Conservation (phyloP, 192 early-diverging fungal species). For the Pilaira anomala region DNA sequence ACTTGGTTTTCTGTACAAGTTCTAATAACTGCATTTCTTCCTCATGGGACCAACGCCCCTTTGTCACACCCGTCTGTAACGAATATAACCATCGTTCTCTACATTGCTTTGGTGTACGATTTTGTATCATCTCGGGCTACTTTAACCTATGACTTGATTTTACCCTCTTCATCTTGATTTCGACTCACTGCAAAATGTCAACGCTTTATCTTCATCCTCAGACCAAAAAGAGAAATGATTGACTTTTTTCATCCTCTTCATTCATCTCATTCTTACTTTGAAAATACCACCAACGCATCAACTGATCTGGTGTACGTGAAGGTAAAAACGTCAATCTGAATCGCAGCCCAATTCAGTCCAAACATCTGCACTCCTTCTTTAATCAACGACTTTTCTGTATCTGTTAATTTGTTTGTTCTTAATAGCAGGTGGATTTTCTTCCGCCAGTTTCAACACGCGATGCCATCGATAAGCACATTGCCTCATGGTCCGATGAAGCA, state of each 20-base stretch:
- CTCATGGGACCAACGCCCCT: slow-evolving; percentile 15
- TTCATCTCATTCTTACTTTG: neutral
- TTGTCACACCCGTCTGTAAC: neutral
- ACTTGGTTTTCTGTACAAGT: slow-evolving; percentile 10
- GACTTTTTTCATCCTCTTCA: neutral
- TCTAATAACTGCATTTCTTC: slow-evolving; percentile 20
- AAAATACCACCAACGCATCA: slow-evolving; percentile 26
- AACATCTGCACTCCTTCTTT: slow-evolving; percentile 33
- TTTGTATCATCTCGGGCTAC: slow-evolving; percentile 16
- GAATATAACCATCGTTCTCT: slow-evolving; percentile 7
- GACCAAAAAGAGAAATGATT: slow-evolving; percentile 4
- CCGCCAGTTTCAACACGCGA: neutral
- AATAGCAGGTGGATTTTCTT: neutral
- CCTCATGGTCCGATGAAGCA: neutral
- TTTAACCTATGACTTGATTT: neutral
- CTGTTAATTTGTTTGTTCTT: neutral
- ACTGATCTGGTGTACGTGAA: slow-evolving; percentile 15
- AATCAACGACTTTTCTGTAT: slow-evolving; percentile 23
- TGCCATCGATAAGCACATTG: slow-evolving; percentile 18
- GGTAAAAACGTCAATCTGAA: slow-evolving; percentile 27
- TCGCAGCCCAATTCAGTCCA: slow-evolving; percentile 30
- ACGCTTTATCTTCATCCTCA: slow-evolving; percentile 5
- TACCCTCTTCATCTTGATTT: neutral
- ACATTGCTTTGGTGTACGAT: slow-evolving; percentile 7
- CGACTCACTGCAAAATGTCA: slow-evolving; percentile 7